Percentiles rank a stretch among this genome's conserved stretches.
Evolutionary conservation across 2,329 filamentous ascomycete genomes (phyloP).

Genomic region (Paecilomyces sp.): DNA sequence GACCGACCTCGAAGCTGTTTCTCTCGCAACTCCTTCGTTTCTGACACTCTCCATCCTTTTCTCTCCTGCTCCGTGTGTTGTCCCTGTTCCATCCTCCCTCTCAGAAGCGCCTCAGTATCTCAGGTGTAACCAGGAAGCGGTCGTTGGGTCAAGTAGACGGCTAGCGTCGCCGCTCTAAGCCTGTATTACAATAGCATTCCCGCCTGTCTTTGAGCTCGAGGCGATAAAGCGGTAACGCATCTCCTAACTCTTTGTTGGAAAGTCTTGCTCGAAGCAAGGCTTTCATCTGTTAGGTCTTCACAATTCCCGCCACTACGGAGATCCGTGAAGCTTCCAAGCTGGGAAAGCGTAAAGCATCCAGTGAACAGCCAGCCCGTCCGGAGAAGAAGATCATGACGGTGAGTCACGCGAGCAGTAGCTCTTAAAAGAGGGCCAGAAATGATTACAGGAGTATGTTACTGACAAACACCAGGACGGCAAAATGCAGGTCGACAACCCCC

Average conservation of each 20-base stretch:
- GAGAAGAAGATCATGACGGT: constrained; percentile 49
- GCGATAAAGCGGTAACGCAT: constrained; percentile 16
- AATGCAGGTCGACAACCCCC: constrained; percentile 57
- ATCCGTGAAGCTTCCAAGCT: constrained; percentile 40
- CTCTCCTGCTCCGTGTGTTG: not conserved
- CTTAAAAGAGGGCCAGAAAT: not conserved
- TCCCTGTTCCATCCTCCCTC: not conserved
- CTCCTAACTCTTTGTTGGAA: constrained; percentile 21
- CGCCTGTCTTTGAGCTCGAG: constrained; percentile 15
- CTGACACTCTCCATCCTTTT: not conserved
- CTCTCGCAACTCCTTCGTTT: not conserved
- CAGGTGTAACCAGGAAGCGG: not conserved
- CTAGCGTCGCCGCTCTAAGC: not conserved
- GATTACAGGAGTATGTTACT: constrained; percentile 4
- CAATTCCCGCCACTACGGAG: constrained; percentile 36
- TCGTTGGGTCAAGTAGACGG: not conserved
- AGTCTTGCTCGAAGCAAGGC: constrained; percentile 37
- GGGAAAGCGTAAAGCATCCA: constrained; percentile 47
- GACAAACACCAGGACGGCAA: constrained; percentile 39
- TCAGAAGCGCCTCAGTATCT: not conserved
- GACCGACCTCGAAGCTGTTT: not conserved
- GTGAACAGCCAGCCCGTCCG: constrained; percentile 39
- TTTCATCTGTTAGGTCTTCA: constrained; percentile 31
- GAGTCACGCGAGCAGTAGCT: constrained; percentile 13
- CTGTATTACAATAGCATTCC: constrained; percentile 9